Conservation (phyloP, 768 basidiomycete genomes). For the Collybia sordida region DNA sequence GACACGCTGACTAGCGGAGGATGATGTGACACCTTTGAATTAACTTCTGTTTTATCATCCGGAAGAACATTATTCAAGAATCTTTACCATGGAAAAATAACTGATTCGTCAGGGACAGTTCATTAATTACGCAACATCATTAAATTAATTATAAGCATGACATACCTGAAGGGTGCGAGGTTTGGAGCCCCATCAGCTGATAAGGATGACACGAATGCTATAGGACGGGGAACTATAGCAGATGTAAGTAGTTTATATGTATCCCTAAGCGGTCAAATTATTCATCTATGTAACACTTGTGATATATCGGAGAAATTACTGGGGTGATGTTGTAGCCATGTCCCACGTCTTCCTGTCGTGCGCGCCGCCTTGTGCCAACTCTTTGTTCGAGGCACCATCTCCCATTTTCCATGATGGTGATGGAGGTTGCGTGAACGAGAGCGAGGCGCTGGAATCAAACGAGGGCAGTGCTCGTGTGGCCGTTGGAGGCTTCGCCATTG, state of each 20-base stretch:
- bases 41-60: conserved; percentile 4
- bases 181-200: conserved; percentile 52
- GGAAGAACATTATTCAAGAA: conserved; percentile 16
- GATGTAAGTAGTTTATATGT: conserved; percentile 54
- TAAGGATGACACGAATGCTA: conserved; percentile 65
- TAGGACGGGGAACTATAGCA: conserved; percentile 63
- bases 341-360: conserved; percentile 42
- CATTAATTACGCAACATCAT: background rate
- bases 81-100: conserved; percentile 61
- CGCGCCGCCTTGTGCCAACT: conserved; percentile 30
- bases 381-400: conserved; percentile 29
- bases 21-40: conserved; percentile 53
- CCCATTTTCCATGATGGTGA: conserved; percentile 44
- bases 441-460: conserved; percentile 23
- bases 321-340: conserved; percentile 28
- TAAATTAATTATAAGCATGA: background rate
- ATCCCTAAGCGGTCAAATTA: conserved; percentile 23
- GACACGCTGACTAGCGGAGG: conserved; percentile 69
- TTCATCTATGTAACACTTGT: background rate
- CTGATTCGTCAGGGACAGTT: conserved; percentile 21
- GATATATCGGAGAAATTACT: conserved; percentile 15
- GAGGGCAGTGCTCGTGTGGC: conserved; percentile 12
- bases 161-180: conserved; percentile 67
- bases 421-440: conserved; percentile 33
- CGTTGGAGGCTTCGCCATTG: conserved; percentile 11